A percentile compares a stretch with the other conserved stretches of the same genome.
These are phyloP conservation scores for Candida maesae DNA, from an alignment of 805 yeast species.

Conservation along the genomic window DNA sequence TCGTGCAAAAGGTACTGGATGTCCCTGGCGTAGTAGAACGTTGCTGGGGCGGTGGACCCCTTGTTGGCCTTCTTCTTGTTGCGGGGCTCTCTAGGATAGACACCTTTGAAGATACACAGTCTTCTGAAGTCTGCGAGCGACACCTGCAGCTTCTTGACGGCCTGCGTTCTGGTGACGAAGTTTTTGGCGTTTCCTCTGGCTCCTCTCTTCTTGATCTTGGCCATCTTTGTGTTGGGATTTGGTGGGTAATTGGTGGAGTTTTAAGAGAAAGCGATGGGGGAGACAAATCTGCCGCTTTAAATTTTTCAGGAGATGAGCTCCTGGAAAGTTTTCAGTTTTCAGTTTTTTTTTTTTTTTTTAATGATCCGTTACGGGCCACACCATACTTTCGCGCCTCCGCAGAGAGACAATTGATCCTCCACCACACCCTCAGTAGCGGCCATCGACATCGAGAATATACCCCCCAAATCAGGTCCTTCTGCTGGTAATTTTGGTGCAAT, in stretches of 20 bases:
- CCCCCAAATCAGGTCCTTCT: too few relatives aligned
- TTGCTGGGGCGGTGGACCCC: conserved; percentile 95
- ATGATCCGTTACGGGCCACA: conserved; percentile 1
- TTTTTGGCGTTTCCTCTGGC: conserved; percentile 86
- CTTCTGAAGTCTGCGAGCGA: conserved; percentile 96
- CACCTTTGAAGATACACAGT: conserved; percentile 95
- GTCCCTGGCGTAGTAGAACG: conserved; percentile 91
- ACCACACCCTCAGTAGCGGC: too few relatives aligned
- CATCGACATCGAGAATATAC: not conserved
- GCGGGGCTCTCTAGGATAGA: conserved; percentile 94
- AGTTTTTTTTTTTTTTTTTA: too few relatives aligned
- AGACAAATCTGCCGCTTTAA: conserved; percentile 1
- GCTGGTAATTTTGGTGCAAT: too few relatives aligned
- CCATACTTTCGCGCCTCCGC: not conserved
- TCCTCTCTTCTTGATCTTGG: conserved; percentile 67
- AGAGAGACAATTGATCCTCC: too few relatives aligned
- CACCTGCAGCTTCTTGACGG: conserved; percentile 85
- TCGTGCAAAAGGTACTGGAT: conserved; percentile 94
- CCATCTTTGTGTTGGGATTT: not conserved
- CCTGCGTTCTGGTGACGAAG: conserved; percentile 92
- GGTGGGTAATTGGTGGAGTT: not conserved
- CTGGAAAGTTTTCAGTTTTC: conserved; percentile 6
- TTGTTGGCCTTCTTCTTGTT: conserved; percentile 95
- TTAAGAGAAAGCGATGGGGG: too few relatives aligned
- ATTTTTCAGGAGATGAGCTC: conserved; percentile 7